Evolutionary conservation across 2,329 filamentous ascomycete species (phyloP), one percentile per base, ranked within the genome.

Genomic region (Aspergillus sp.): DNA sequence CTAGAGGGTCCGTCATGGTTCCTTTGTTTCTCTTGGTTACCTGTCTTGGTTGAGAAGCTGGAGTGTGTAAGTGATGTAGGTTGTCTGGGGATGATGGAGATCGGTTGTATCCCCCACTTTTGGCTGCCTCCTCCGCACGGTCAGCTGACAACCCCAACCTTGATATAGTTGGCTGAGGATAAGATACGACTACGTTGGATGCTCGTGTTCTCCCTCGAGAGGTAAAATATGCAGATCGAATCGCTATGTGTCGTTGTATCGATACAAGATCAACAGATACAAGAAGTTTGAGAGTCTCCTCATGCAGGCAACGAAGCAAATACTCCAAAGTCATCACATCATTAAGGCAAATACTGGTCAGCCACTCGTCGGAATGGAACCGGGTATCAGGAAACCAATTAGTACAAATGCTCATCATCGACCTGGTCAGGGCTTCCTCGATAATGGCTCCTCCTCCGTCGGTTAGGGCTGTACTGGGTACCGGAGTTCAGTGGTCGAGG

Each of bases 401-500:
- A 69, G 53, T 71, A 70, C 41, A 68, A 62, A 51, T 70, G 64
- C 49, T 71, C 69, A 53, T 70, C 68, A 52, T 75, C 73, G 60
- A 72, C 61, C 52, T 74, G 72, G 50, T 69, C 66, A 32, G 72
- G 72, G 58, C 72, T 75, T 51, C 66, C 68, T 56, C 70, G 66
- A 58, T 74, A 74, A 47, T 66, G 65, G 44, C 65, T 71, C 57
- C 63, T 65, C 60, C 72, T 73, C 53, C 66, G 54, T 32, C 65
- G 67, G 45, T 64, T 64, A 32, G 71, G 69, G 56, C 68, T 70
- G 59, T 71, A 69, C 32, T 66, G 57, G 49, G 67, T 66, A 48
- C 62, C 60, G 44, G 71, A 72, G 16, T 67, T 72, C 45, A 78
- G 67, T 7, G 76, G 76, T 51, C 76, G 74, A 49, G 76, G 76